These are phyloP conservation scores for Blastocystis sp. DNA, from an alignment of 352 stramenopile species.

Conservation along the genomic window DNA sequence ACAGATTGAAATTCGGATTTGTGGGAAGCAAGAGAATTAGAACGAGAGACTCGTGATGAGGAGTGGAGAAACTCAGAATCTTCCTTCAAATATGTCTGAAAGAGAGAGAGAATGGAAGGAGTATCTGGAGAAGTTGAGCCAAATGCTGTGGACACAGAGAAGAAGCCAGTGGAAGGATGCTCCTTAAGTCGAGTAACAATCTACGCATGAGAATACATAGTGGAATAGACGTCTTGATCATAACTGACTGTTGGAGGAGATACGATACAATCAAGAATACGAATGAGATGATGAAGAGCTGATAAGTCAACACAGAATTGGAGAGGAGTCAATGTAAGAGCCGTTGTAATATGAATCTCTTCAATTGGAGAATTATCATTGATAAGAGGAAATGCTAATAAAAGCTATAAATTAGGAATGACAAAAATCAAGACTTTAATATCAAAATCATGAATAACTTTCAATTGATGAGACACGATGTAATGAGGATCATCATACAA, in stretches of 20 bases:
- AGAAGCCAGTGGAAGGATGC: neutral
- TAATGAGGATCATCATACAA: constrained; percentile 1
- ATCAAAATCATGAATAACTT: constrained; percentile 9
- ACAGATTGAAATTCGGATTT: constrained; percentile 37
- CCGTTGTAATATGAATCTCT: neutral
- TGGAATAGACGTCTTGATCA: constrained; percentile 8
- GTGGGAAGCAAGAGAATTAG: neutral
- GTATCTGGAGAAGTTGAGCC: neutral
- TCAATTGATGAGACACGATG: neutral
- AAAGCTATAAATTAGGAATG: constrained; percentile 1
- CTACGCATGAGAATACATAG: too few relatives aligned
- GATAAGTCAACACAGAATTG: neutral
- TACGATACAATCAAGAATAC: neutral
- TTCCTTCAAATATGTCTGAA: neutral
- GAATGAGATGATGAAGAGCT: neutral
- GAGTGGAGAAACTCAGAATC: neutral
- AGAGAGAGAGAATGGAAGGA: neutral
- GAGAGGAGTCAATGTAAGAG: neutral
- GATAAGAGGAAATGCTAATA: constrained; percentile 8
- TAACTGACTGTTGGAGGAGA: neutral
- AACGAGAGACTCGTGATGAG: neutral
- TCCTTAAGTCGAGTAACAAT: neutral
- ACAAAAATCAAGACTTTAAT: neutral
- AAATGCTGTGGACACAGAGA: neutral
- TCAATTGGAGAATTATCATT: neutral